Evolutionary conservation across 1,284 basidiomycete genomes (phyloP).

Genomic region (Heliocybe sulcata): DNA sequence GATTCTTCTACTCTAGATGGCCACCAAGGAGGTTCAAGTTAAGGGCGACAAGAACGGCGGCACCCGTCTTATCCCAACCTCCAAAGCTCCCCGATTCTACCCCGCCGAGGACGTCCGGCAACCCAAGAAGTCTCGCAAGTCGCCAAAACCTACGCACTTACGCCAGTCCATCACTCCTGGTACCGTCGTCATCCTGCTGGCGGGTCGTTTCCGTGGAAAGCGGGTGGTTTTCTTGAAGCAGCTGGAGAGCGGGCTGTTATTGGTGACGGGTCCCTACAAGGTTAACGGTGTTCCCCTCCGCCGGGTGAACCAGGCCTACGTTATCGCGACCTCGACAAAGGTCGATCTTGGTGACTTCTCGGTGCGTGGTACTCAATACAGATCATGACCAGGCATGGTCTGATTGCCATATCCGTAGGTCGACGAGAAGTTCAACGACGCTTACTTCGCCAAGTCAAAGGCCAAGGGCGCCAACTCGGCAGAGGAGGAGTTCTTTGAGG

Average conservation of each 20-base stretch:
- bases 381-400: background rate
- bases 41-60: slow-evolving; percentile 90
- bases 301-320: slow-evolving; percentile 98
- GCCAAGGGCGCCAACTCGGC: slow-evolving; percentile 69
- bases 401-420: slow-evolving; percentile 34
- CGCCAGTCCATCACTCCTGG: slow-evolving; percentile 91
- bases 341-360: slow-evolving; percentile 77
- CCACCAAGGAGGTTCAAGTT: slow-evolving; percentile 76
- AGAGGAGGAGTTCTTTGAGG: slow-evolving; percentile 95
- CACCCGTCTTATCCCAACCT: slow-evolving; percentile 79
- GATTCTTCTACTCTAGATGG: slow-evolving; percentile 9
- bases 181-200: slow-evolving; percentile 93
- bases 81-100: slow-evolving; percentile 94
- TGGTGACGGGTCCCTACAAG: slow-evolving; percentile 98
- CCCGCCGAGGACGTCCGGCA: slow-evolving; percentile 91
- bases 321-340: slow-evolving; percentile 97
- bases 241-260: slow-evolving; percentile 85
- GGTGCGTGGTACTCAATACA: slow-evolving; percentile 36
- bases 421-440: slow-evolving; percentile 88
- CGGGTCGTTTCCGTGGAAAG: slow-evolving; percentile 98
- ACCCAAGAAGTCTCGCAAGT: slow-evolving; percentile 92
- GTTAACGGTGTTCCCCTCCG: slow-evolving; percentile 98
- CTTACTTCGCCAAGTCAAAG: slow-evolving; percentile 88
- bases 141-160: slow-evolving; percentile 69
- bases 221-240: slow-evolving; percentile 99